phyloP scores from a whole-genome alignment of 2,329 filamentous ascomycete genomes.

The Fusarium guadeloupense region DNA sequence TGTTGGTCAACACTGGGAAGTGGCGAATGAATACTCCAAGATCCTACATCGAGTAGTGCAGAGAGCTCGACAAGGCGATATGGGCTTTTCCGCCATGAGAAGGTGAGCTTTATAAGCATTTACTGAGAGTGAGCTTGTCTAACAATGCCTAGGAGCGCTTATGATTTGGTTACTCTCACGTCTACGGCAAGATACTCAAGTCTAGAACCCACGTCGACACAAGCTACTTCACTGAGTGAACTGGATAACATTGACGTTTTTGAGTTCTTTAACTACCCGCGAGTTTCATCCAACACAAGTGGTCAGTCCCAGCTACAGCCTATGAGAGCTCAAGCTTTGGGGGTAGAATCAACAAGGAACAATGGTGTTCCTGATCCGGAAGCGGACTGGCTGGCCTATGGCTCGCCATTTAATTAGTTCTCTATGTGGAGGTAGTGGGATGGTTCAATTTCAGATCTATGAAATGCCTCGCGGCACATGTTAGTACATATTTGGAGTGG shows the following conservation, averaged over 20 bases:
- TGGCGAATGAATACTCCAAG: constrained; percentile 54
- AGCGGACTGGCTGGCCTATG: constrained; percentile 32
- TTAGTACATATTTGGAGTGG: background rate
- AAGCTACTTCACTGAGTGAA: constrained; percentile 51
- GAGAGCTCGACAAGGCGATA: constrained; percentile 48
- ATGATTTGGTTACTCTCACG: constrained; percentile 52
- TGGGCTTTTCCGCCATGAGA: constrained; percentile 53
- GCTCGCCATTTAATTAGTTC: constrained; percentile 17
- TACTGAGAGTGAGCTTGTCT: background rate
- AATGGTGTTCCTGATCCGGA: constrained; percentile 25
- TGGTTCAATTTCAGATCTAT: background rate
- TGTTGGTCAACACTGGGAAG: constrained; percentile 56
- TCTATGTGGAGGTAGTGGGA: background rate
- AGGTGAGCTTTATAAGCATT: constrained; percentile 42
- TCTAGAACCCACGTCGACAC: constrained; percentile 51
- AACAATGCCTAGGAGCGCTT: constrained; percentile 47
- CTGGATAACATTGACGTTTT: constrained; percentile 57
- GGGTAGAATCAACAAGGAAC: constrained; percentile 6
- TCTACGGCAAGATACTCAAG: constrained; percentile 49
- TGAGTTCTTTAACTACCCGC: constrained; percentile 57
- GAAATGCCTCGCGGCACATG: constrained; percentile 6
- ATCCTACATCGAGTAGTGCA: constrained; percentile 53
- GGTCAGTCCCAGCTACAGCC: constrained; percentile 28
- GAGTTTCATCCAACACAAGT: constrained; percentile 34
- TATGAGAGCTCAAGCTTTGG: constrained; percentile 2